A percentile compares a stretch with the other conserved stretches of the same genome.
Conservation (phyloP, 495 filamentous ascomycete genomes). For the Terfezia boudieri region DNA sequence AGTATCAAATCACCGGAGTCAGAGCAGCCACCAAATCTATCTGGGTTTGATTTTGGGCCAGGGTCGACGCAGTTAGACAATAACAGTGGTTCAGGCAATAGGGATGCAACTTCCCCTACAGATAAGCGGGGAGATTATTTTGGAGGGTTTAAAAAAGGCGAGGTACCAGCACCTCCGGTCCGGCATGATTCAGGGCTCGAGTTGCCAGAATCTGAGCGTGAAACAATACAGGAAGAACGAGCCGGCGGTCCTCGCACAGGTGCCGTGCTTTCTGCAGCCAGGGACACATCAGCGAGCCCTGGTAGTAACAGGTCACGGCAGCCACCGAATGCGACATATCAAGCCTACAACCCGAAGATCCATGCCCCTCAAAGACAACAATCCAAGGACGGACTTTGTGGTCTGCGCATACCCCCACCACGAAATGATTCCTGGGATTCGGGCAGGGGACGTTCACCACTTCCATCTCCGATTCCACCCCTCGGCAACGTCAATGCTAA, state of each 20-base stretch:
- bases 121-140: too few species aligned
- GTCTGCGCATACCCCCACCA: not conserved
- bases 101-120: too few species aligned
- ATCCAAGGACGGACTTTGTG: not conserved
- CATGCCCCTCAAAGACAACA: not conserved
- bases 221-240: not conserved
- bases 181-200: not conserved
- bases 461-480: not conserved
- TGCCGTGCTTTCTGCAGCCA: too few species aligned
- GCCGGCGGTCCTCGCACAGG: not conserved
- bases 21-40: too few species aligned
- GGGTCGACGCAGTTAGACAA: too few species aligned
- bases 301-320: too few species aligned
- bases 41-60: too few species aligned
- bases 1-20: too few species aligned
- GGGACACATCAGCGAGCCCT: too few species aligned
- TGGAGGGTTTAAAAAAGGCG: not conserved
- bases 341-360: not conserved
- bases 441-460: not conserved
- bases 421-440: not conserved
- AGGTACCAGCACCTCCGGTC: not conserved
- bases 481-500: not conserved
- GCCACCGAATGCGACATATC: not conserved
- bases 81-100: too few species aligned
- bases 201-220: not conserved